Percentiles rank a stretch among this genome's conserved stretches.
phyloP scores from a whole-genome alignment of 352 stramenopile genomes.

The Phytophthora colocasiae region DNA sequence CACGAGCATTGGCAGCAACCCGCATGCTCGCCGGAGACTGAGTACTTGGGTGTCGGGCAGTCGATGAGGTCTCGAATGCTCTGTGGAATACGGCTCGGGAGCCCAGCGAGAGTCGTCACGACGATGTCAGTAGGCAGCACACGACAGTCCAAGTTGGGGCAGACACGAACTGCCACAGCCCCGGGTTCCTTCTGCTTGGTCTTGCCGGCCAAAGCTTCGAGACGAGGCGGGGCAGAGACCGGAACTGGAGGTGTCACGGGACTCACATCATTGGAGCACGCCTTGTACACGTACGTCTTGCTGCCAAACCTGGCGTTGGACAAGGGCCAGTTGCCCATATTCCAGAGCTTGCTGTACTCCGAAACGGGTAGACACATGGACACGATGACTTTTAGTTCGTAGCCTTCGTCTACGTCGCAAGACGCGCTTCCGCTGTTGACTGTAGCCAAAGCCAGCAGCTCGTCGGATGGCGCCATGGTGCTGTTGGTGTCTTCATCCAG shows the following conservation, averaged over 20 bases:
- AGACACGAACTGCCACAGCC: constrained; percentile 7
- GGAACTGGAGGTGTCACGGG: neutral
- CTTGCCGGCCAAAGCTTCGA: constrained; percentile 9
- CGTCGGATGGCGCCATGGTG: neutral
- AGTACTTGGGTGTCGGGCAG: constrained; percentile 11
- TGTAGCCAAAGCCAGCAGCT: neutral
- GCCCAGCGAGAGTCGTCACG: neutral
- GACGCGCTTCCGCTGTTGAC: too few relatives aligned
- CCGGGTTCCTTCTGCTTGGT: neutral
- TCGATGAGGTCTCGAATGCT: constrained; percentile 4
- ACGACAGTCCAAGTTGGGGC: neutral
- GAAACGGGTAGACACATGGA: neutral
- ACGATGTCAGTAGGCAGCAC: constrained; percentile 13
- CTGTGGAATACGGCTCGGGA: neutral
- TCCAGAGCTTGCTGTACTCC: neutral
- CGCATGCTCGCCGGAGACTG: neutral
- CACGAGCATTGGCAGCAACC: constrained; percentile 3
- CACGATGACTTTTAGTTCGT: constrained; percentile 4
- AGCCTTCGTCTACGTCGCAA: constrained; percentile 1
- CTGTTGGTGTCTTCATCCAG: neutral
- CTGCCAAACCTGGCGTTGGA: constrained; percentile 11
- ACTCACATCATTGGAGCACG: neutral
- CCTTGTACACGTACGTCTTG: neutral
- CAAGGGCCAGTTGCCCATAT: constrained; percentile 4
- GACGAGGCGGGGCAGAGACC: neutral